phyloP scores from a whole-genome alignment of 352 stramenopile genomes.

The Globisporangium spinosum region DNA sequence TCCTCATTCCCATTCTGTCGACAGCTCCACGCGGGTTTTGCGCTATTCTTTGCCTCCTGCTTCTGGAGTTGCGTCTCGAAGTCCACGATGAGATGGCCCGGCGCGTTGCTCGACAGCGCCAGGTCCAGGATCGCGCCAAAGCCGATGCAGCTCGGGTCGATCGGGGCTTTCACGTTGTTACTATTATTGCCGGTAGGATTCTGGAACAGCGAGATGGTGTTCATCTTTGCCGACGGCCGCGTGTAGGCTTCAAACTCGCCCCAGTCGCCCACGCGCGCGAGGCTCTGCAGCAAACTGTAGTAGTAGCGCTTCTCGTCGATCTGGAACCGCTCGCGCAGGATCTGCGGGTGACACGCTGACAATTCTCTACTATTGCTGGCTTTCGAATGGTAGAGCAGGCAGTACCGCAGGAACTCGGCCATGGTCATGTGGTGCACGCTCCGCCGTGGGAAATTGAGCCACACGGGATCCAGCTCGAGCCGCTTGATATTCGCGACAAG shows the following conservation, averaged over 20 bases:
- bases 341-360: slow-evolving; percentile 22
- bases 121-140: slow-evolving; percentile 73
- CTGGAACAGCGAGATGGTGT: slow-evolving; percentile 31
- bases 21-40: slow-evolving; percentile 39
- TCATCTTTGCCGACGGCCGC: slow-evolving; percentile 30
- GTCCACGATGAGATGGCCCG: slow-evolving; percentile 36
- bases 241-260: slow-evolving; percentile 45
- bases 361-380: slow-evolving; percentile 15
- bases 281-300: slow-evolving; percentile 44
- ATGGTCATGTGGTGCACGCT: slow-evolving; percentile 54
- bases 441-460: slow-evolving; percentile 47
- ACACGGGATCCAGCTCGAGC: slow-evolving; percentile 50
- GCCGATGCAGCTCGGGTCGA: slow-evolving; percentile 41
- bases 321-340: slow-evolving; percentile 41
- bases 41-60: slow-evolving; percentile 41
- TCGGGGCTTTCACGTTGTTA: slow-evolving; percentile 6
- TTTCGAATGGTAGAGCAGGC: slow-evolving; percentile 57
- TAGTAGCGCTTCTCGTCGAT: slow-evolving; percentile 51
- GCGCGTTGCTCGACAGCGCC: slow-evolving; percentile 39
- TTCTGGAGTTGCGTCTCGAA: slow-evolving; percentile 49
- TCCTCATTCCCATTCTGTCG: slow-evolving; percentile 27
- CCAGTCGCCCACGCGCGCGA: slow-evolving; percentile 51
- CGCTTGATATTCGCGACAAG: slow-evolving; percentile 65
- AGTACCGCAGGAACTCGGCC: slow-evolving; percentile 56
- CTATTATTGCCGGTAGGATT: slow-evolving; percentile 13